phyloP scores from a whole-genome alignment of 1,139 yeast genomes.

The Candida buenavistaensis region DNA sequence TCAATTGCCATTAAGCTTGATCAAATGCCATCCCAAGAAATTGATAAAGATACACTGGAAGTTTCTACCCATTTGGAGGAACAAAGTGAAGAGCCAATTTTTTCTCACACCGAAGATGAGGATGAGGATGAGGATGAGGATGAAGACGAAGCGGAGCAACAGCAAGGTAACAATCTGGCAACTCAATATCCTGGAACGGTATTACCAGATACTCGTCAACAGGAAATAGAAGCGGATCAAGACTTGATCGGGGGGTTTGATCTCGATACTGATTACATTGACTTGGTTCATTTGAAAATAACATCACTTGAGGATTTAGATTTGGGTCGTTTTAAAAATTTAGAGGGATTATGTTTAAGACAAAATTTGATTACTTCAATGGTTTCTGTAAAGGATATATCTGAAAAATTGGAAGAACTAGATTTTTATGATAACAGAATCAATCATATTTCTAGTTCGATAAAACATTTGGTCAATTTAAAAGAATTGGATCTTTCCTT shows the following conservation, averaged over 20 bases:
- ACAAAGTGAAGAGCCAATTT: slow-evolving; percentile 3
- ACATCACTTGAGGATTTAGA: slow-evolving; percentile 64
- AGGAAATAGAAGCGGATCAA: slow-evolving; percentile 45
- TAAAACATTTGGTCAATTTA: slow-evolving; percentile 60
- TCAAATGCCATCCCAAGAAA: slow-evolving; percentile 1
- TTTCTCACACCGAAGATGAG: slow-evolving; percentile 23
- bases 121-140: slow-evolving; percentile 27
- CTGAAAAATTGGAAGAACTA: slow-evolving; percentile 65
- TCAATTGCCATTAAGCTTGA: too few relatives aligned
- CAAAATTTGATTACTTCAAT: slow-evolving; percentile 80
- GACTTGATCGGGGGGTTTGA: slow-evolving; percentile 67
- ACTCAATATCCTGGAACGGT: slow-evolving; percentile 48
- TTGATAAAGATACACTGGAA: slow-evolving; percentile 1
- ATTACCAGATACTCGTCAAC: slow-evolving; percentile 55
- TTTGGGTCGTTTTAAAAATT: slow-evolving; percentile 54
- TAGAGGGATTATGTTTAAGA: slow-evolving; percentile 71
- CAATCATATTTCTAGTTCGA: slow-evolving; percentile 73
- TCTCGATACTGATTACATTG: slow-evolving; percentile 65
- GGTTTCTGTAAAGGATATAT: slow-evolving; percentile 64
- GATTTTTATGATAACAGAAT: slow-evolving; percentile 93
- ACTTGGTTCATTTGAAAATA: slow-evolving; percentile 78
- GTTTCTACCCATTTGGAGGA: neutral
- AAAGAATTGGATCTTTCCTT: slow-evolving; percentile 79
- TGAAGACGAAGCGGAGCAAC: slow-evolving; percentile 24
- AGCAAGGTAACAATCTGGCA: slow-evolving; percentile 25